Percentiles rank a stretch among this genome's conserved stretches.
phyloP scores from a whole-genome alignment of 495 filamentous ascomycete genomes.

The Aspergillus homomorphus region DNA sequence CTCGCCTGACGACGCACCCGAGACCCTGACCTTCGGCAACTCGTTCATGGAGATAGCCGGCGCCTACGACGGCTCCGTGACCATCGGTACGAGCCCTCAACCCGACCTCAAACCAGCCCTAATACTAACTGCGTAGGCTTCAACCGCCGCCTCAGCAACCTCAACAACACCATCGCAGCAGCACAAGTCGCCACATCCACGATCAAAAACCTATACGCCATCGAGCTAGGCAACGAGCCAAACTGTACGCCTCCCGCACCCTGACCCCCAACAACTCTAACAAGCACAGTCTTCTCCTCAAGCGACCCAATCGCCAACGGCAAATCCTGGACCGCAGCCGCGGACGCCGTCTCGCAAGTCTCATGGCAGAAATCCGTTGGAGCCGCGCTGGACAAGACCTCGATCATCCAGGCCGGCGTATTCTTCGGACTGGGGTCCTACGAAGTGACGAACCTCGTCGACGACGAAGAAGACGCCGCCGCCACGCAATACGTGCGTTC shows the following conservation, averaged over 20 bases:
- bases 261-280: not conserved
- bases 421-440: slow-evolving; percentile 51
- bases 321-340: slow-evolving; percentile 49
- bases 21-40: slow-evolving; percentile 53
- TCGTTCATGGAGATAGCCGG: slow-evolving; percentile 53
- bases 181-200: slow-evolving; percentile 44
- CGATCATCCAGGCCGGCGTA: slow-evolving; percentile 57
- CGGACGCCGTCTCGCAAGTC: slow-evolving; percentile 53
- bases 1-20: slow-evolving; percentile 49
- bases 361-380: slow-evolving; percentile 53
- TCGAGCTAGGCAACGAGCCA: slow-evolving; percentile 62
- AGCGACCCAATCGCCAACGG: slow-evolving; percentile 51
- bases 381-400: slow-evolving; percentile 31
- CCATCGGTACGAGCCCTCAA: slow-evolving; percentile 12
- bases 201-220: slow-evolving; percentile 51
- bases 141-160: slow-evolving; percentile 54
- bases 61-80: slow-evolving; percentile 50
- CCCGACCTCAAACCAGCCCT: not conserved
- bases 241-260: slow-evolving; percentile 44
- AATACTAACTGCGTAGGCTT: slow-evolving; percentile 39
- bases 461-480: slow-evolving; percentile 45
- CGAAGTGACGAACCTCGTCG: slow-evolving; percentile 50
- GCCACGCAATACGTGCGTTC: slow-evolving; percentile 43
- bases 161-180: slow-evolving; percentile 54
- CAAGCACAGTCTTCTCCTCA: slow-evolving; percentile 11